Evolutionary conservation across 352 stramenopile species (phyloP).

Genomic region (Pythium vanterpoolii): DNA sequence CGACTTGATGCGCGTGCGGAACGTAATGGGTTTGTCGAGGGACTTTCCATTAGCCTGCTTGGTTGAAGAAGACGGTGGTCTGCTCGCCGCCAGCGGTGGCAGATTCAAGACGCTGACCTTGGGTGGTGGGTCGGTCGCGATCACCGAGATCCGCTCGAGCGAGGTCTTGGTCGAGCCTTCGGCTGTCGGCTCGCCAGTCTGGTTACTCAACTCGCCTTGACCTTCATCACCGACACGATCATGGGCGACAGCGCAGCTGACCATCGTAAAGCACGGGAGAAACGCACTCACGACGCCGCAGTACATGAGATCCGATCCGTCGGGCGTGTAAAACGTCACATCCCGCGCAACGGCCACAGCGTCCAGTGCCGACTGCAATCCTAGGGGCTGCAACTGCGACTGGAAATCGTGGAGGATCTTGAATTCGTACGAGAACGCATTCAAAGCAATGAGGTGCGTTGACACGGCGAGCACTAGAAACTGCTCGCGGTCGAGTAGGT

Average conservation of each 20-base stretch:
- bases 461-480: conserved; percentile 50
- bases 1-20: conserved; percentile 75
- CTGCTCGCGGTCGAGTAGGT: conserved; percentile 50
- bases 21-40: conserved; percentile 77
- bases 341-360: conserved; percentile 54
- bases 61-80: conserved; percentile 27
- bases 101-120: conserved; percentile 58
- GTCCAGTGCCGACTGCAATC: background rate
- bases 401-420: conserved; percentile 57
- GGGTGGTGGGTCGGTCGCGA: conserved; percentile 40
- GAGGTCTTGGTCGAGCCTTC: background rate
- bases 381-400: background rate
- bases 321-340: conserved; percentile 39
- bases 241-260: conserved; percentile 6
- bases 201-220: conserved; percentile 7
- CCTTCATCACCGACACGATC: background rate
- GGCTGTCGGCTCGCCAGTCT: background rate
- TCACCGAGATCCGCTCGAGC: conserved; percentile 38
- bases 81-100: conserved; percentile 31
- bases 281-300: conserved; percentile 68
- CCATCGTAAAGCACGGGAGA: conserved; percentile 56
- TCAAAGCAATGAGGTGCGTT: conserved; percentile 48
- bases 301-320: conserved; percentile 20
- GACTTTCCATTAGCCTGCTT: conserved; percentile 22
- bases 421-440: conserved; percentile 70